Evolutionary conservation across 257 asterid species (phyloP).

Genomic region (Parsonsia alboflavescens): DNA sequence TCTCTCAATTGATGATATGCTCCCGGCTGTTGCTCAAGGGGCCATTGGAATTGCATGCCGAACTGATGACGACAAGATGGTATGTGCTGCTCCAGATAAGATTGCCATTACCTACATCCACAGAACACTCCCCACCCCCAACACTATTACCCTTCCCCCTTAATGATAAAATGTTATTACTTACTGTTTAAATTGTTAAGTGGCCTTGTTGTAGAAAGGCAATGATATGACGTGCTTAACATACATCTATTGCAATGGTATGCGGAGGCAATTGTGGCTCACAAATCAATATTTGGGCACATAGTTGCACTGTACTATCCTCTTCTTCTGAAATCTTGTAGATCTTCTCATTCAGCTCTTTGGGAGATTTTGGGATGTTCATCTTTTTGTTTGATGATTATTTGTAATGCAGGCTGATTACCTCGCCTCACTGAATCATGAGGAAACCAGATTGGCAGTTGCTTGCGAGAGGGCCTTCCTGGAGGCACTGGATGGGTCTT

Average conservation of each 20-base stretch:
- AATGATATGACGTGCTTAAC: not conserved
- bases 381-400: conserved; percentile 5
- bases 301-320: not conserved
- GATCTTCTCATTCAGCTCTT: not conserved
- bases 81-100: conserved; percentile 16
- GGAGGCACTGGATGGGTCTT: conserved; percentile 75
- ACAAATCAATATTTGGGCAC: not conserved
- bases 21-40: conserved; percentile 98
- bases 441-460: conserved; percentile 87
- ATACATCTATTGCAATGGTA: not conserved
- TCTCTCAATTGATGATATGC: conserved; percentile 91
- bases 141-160: too few relatives aligned
- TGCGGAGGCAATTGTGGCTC: not conserved
- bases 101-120: not conserved
- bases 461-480: conserved; percentile 91
- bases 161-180: too few relatives aligned
- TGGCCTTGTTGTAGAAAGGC: not conserved
- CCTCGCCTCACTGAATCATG: conserved; percentile 83
- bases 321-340: not conserved
- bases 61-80: conserved; percentile 79
- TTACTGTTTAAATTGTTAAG: not conserved
- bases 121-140: too few relatives aligned
- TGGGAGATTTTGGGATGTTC: not conserved
- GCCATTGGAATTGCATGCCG: conserved; percentile 96
- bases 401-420: conserved; percentile 50